A percentile compares a stretch with the other conserved stretches of the same genome.
Conservation (phyloP, 2,329 filamentous ascomycete genomes). For the Orbilia oligospora region DNA sequence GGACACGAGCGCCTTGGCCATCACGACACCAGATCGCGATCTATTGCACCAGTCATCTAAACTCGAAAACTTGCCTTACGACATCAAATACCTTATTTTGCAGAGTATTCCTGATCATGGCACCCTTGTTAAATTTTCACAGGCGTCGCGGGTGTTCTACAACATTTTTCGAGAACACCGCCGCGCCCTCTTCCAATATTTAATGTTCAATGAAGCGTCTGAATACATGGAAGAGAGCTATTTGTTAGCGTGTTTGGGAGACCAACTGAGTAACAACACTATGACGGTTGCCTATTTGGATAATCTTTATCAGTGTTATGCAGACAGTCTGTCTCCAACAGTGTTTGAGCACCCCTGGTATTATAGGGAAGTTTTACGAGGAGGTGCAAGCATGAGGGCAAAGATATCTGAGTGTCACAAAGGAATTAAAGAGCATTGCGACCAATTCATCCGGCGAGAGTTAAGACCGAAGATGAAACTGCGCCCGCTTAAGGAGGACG, state of each 20-base stretch:
- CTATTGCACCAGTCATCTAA: not conserved
- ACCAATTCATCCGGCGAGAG: constrained; percentile 5
- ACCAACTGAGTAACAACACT: not conserved
- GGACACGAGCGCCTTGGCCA: not conserved
- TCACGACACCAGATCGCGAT: not conserved
- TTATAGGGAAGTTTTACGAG: constrained; percentile 9
- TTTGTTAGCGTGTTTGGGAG: constrained; percentile 15
- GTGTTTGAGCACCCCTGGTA: constrained; percentile 13
- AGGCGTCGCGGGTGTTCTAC: constrained; percentile 20
- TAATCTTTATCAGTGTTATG: constrained; percentile 9
- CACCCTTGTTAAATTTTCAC: constrained; percentile 3
- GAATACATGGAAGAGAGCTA: constrained; percentile 28
- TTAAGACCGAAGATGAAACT: not conserved
- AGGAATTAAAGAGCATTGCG: constrained; percentile 16
- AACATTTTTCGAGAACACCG: constrained; percentile 23
- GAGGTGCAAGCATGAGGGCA: not conserved
- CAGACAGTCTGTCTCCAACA: not conserved
- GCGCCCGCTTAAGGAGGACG: not conserved
- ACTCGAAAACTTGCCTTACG: constrained; percentile 26
- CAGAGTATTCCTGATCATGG: constrained; percentile 21
- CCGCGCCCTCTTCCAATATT: not conserved
- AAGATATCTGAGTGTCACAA: constrained; percentile 7
- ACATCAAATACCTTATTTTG: constrained; percentile 27
- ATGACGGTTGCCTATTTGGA: constrained; percentile 10
- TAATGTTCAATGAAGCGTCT: constrained; percentile 33